These are phyloP conservation scores for Myrmaecium sp. DNA, from an alignment of 2,329 filamentous ascomycete genomes.

Conservation along the genomic window DNA sequence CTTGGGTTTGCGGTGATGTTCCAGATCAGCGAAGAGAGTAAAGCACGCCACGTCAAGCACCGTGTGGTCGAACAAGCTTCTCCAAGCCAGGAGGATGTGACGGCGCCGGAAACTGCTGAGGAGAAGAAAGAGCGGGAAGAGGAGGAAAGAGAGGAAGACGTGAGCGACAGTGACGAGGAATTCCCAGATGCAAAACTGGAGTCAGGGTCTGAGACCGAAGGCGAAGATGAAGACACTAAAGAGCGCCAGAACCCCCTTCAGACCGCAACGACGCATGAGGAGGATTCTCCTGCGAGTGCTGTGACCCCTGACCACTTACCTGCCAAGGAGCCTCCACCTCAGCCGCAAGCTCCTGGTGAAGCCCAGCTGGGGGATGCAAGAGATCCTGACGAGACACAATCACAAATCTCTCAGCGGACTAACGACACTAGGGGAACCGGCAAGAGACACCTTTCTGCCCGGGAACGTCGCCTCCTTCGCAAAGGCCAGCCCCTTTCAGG, in stretches of 20 bases:
- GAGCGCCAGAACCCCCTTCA: constrained; percentile 24
- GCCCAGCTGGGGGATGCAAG: too few relatives aligned
- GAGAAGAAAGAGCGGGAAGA: constrained; percentile 8
- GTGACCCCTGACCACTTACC: too few relatives aligned
- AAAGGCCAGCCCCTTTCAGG: constrained; percentile 15
- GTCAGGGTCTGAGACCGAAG: constrained; percentile 18
- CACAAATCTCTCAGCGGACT: too few relatives aligned
- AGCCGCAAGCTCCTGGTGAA: too few relatives aligned
- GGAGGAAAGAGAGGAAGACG: constrained; percentile 12
- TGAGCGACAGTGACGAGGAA: constrained; percentile 25
- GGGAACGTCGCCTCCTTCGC: constrained; percentile 20
- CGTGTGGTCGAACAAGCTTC: constrained; percentile 31
- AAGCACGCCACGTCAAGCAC: constrained; percentile 63
- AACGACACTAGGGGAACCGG: constrained; percentile 8
- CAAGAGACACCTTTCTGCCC: constrained; percentile 20
- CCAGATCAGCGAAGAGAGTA: constrained; percentile 75
- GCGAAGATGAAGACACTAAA: constrained; percentile 16
- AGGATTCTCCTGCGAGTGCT: too few relatives aligned
- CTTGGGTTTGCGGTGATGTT: constrained; percentile 82
- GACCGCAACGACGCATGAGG: constrained; percentile 5
- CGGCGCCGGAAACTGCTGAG: constrained; percentile 7
- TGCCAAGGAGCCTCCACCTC: too few relatives aligned
- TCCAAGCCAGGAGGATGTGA: constrained; percentile 2
- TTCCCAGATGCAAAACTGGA: constrained; percentile 27
- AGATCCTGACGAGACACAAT: too few relatives aligned